These are phyloP conservation scores for Alternaria postmessia DNA, from an alignment of 2,329 filamentous ascomycete genomes.

Conservation along the genomic window DNA sequence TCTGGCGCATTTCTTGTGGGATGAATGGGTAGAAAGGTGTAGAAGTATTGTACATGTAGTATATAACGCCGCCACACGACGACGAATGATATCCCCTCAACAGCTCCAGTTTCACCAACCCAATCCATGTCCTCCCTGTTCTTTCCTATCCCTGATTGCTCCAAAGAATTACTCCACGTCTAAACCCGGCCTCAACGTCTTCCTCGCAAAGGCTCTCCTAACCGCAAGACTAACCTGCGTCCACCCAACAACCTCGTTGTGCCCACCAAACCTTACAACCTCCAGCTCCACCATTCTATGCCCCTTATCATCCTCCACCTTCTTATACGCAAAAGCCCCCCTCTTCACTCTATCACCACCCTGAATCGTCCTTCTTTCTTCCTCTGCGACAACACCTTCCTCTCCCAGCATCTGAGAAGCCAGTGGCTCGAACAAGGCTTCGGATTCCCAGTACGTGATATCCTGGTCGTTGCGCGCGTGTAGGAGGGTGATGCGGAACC, in stretches of 20 bases:
- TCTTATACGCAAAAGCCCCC: slow-evolving; percentile 48
- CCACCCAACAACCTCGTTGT: slow-evolving; percentile 74
- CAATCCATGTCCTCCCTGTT: not conserved
- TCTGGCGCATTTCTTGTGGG: slow-evolving; percentile 20
- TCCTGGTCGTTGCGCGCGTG: slow-evolving; percentile 84
- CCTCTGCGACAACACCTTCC: slow-evolving; percentile 31
- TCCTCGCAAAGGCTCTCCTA: slow-evolving; percentile 70
- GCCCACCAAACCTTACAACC: slow-evolving; percentile 58
- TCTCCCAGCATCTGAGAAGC: slow-evolving; percentile 41
- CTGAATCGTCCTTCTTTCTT: slow-evolving; percentile 44
- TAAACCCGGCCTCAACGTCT: slow-evolving; percentile 32
- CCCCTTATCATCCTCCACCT: slow-evolving; percentile 38
- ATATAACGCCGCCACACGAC: slow-evolving; percentile 8
- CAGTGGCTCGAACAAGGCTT: slow-evolving; percentile 38
- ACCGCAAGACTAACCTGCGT: slow-evolving; percentile 70
- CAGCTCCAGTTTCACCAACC: not conserved
- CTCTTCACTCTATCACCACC: slow-evolving; percentile 43
- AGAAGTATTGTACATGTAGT: slow-evolving; percentile 30
- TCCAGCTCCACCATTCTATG: slow-evolving; percentile 52
- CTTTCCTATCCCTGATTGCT: not conserved
- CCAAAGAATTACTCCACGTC: slow-evolving; percentile 35
- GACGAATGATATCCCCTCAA: slow-evolving; percentile 26
- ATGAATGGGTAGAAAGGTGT: slow-evolving; percentile 10
- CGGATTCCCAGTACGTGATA: slow-evolving; percentile 76
- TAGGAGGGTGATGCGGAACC: slow-evolving; percentile 66